A percentile compares a stretch with the other conserved stretches of the same genome.
phyloP scores from a whole-genome alignment of 148 eudicot species.

The Camellia sinensis region DNA sequence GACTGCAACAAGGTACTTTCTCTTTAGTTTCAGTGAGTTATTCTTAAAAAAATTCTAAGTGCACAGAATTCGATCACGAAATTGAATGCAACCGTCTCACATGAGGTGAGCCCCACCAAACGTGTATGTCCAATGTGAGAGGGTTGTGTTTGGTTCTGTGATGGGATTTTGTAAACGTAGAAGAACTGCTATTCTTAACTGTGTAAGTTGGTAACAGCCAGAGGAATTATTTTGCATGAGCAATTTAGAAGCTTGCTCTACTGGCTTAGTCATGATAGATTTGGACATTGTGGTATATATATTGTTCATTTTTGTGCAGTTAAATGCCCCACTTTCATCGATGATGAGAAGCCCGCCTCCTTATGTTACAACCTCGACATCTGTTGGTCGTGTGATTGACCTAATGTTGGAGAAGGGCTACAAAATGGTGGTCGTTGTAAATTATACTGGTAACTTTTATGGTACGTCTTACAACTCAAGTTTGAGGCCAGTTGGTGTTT shows the following conservation, averaged over 20 bases:
- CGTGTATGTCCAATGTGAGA: no score
- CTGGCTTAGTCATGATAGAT: neutral
- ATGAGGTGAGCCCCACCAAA: no score
- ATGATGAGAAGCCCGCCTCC: conserved; percentile 74
- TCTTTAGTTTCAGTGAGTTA: neutral
- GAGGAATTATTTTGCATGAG: neutral
- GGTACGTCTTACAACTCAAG: conserved; percentile 35
- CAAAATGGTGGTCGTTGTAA: conserved; percentile 56
- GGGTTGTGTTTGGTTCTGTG: no score
- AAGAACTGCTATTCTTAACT: neutral
- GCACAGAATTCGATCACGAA: no score
- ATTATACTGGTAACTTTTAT: conserved; percentile 27
- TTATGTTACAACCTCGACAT: conserved; percentile 48
- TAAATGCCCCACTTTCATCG: conserved; percentile 44
- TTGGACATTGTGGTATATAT: no score
- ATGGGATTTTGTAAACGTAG: no score
- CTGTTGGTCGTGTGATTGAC: conserved; percentile 53
- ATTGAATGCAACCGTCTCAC: no score
- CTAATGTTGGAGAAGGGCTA: conserved; percentile 54
- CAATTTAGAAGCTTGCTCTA: neutral
- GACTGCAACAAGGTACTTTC: conserved; percentile 56
- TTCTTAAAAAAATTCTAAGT: neutral
- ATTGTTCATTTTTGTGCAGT: conserved; percentile 32
- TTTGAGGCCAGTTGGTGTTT: conserved; percentile 57
- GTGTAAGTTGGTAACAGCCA: neutral